Percentiles rank a stretch among this genome's conserved stretches.
These are phyloP conservation scores for Cyathus striatus DNA, from an alignment of 768 basidiomycete genomes.

Conservation along the genomic window DNA sequence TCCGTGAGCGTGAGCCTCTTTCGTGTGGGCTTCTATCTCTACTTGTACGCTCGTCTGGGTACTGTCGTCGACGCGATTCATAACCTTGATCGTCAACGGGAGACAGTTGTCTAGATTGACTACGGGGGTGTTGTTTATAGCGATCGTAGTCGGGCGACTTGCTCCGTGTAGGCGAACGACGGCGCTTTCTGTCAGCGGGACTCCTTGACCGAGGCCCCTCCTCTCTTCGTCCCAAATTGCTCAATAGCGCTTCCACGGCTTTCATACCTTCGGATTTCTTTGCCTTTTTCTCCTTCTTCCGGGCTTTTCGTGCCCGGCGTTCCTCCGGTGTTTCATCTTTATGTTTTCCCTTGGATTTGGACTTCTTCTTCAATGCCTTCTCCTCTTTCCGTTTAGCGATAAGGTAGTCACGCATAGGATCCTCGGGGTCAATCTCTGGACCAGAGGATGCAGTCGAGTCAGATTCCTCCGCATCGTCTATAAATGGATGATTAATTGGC, in stretches of 20 bases:
- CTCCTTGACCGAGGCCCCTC: constrained; percentile 16
- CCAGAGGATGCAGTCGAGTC: constrained; percentile 63
- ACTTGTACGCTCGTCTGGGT: neutral
- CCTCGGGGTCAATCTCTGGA: constrained; percentile 85
- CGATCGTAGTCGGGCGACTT: constrained; percentile 11
- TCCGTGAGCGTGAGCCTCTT: neutral
- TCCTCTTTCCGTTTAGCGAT: constrained; percentile 69
- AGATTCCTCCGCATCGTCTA: constrained; percentile 50
- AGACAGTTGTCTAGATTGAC: constrained; percentile 7
- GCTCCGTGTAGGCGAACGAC: constrained; percentile 11
- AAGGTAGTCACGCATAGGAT: constrained; percentile 96
- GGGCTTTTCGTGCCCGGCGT: constrained; percentile 67
- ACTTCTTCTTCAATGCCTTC: constrained; percentile 62
- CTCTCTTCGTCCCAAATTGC: constrained; percentile 33
- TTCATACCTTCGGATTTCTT: constrained; percentile 59
- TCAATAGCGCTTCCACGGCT: constrained; percentile 66
- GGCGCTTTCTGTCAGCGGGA: constrained; percentile 7
- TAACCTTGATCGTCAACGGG: neutral
- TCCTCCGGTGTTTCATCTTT: constrained; percentile 80
- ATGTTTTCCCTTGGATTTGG: constrained; percentile 60
- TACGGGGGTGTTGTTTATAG: constrained; percentile 9
- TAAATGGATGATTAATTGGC: neutral
- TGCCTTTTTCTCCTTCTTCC: constrained; percentile 64
- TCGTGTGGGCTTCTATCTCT: neutral
- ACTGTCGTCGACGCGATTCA: no score